Conservation (phyloP, 768 basidiomycete genomes). For the Mrakia gelida region DNA sequence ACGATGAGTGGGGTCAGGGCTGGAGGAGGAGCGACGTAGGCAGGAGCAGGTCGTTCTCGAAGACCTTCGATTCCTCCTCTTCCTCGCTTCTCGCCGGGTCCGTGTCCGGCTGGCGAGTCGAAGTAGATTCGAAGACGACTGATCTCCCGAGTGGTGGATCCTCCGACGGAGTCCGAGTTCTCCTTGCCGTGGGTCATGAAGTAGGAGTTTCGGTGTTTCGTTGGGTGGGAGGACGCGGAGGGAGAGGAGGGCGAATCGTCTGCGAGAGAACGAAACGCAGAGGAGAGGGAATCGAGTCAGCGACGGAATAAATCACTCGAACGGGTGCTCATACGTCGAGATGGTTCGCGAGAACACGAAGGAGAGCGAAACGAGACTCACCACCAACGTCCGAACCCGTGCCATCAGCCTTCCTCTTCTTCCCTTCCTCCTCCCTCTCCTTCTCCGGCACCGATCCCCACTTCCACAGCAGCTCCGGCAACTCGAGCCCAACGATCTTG, state of each 20-base stretch:
- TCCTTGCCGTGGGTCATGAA: constrained; percentile 39
- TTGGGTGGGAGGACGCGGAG: not conserved
- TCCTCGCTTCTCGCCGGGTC: constrained; percentile 33
- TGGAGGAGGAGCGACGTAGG: not conserved
- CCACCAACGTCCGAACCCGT: constrained; percentile 21
- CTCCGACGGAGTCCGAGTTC: constrained; percentile 15
- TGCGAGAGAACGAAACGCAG: not conserved
- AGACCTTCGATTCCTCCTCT: constrained; percentile 31
- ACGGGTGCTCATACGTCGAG: too few species aligned
- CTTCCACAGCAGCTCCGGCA: constrained; percentile 74
- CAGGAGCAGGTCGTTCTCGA: not conserved
- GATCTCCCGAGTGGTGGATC: constrained; percentile 38
- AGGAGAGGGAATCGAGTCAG: not conserved
- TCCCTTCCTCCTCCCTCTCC: constrained; percentile 34
- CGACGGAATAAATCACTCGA: too few species aligned
- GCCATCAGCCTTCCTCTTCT: constrained; percentile 29
- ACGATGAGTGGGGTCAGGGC: not conserved
- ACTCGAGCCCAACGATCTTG: constrained; percentile 87
- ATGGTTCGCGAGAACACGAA: not conserved
- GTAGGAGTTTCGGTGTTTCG: constrained; percentile 31
- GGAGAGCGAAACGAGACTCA: constrained; percentile 7
- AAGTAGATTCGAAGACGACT: constrained; percentile 49
- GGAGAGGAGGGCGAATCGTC: constrained; percentile 2
- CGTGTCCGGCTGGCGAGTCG: constrained; percentile 44
- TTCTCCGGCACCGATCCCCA: constrained; percentile 59